Evolutionary conservation across 768 basidiomycete species (phyloP).

Genomic region (Mrakia hoshinonis): DNA sequence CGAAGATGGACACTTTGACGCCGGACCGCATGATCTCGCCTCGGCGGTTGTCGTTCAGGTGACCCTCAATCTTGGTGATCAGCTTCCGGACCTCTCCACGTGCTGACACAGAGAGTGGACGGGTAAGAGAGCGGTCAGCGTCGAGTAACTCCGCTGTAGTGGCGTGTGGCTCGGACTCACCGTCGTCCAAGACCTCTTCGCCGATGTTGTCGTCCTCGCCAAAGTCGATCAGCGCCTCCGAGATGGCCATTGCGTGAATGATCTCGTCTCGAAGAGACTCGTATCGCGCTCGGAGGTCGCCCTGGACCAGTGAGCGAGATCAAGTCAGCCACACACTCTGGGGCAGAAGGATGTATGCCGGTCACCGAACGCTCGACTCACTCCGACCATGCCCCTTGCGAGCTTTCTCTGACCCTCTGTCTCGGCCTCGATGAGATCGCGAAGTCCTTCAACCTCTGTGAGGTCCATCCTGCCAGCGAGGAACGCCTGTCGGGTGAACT

Average conservation of each 20-base stretch:
- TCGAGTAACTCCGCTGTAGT: too few species aligned
- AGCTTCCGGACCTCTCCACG: conserved; percentile 49
- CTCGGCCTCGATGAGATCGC: conserved; percentile 79
- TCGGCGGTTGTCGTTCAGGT: conserved; percentile 61
- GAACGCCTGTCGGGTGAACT: conserved; percentile 80
- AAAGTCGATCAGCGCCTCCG: conserved; percentile 88
- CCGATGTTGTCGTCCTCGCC: conserved; percentile 86
- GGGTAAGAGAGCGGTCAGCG: not conserved
- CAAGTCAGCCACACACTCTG: not conserved
- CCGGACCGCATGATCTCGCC: conserved; percentile 79
- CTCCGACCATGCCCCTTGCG: conserved; percentile 61
- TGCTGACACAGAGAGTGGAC: conserved; percentile 44
- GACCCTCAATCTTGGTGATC: conserved; percentile 48
- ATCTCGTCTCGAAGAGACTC: conserved; percentile 58
- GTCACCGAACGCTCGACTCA: conserved; percentile 43
- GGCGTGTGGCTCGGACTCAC: conserved; percentile 41
- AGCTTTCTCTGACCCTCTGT: conserved; percentile 70
- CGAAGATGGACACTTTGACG: conserved; percentile 75
- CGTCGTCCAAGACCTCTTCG: conserved; percentile 65
- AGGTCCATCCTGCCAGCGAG: conserved; percentile 71
- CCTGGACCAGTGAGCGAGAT: conserved; percentile 45
- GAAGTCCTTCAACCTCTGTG: conserved; percentile 79
- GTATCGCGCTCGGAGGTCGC: conserved; percentile 53
- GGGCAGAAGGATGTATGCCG: not conserved
- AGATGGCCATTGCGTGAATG: conserved; percentile 62